Base-by-base conservation (phyloP, 768 basidiomycete genomes). In the Xanthoconium stramineum region DNA sequence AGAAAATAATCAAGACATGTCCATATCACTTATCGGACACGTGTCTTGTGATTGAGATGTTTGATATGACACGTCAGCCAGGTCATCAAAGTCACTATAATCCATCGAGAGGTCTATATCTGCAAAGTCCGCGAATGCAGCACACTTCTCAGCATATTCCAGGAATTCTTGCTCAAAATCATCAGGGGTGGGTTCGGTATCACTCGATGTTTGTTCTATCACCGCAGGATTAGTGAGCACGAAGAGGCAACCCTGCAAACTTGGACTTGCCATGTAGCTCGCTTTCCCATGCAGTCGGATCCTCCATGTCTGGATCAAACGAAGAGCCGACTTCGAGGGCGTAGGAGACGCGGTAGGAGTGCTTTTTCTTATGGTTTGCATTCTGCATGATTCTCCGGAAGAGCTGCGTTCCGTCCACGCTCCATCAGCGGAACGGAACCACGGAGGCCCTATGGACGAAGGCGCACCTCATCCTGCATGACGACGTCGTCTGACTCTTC, bases 241-340 rank as follows among this genome's bases (percentile, higher is more conserved):
- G 40, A 33, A 2, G 40, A 6, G 28, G 32, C 49, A 33, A 35
- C 36, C 33, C 36, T 9, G 4, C 9, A 17, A 13, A 57, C 71
- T 46, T 53, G 77, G 14, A 59, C 72, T 54, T 54, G 78, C 85
- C 78, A 61, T 62, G 65, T 5, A 88, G 64, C 44, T 82, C 82
- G 30, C 70, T 62, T 66, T 88, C 87, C 87, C 86, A 89, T n/a
- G 68, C 64, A 20, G 61, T 71, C 5, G 80, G 67, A 54, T 89
- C 86, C 35, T 90, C 86, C 64, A 88, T 71, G 65, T 83, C 82
- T 6, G 88, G 88, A 65, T 90, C 88, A 55, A 88, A 82, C 1
- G 88, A 89, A 15, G 86, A 88, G 6, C 88, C 88, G 4, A 90
- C 87, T 55, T 89, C 86, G 17, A 73, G 65, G 29, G 81, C 78